These are phyloP conservation scores for Suillus hirtellus DNA, from an alignment of 768 basidiomycete species.

Conservation along the genomic window DNA sequence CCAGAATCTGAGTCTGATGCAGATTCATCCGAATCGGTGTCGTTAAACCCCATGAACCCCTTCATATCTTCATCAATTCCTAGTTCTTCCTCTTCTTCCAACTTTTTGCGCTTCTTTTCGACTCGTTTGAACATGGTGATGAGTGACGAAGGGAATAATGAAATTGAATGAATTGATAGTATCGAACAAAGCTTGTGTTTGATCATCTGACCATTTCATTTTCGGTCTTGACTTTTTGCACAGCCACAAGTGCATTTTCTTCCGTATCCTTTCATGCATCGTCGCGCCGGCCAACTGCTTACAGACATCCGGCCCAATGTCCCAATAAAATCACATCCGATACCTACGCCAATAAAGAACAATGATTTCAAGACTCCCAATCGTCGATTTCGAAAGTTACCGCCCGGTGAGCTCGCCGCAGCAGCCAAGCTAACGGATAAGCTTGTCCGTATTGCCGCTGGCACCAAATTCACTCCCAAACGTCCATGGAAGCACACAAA, in stretches of 20 bases:
- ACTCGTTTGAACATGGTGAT: conserved; percentile 75
- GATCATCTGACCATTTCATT: neutral
- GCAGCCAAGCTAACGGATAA: conserved; percentile 26
- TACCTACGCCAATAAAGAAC: neutral
- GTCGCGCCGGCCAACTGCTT: conserved; percentile 23
- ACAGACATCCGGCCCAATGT: conserved; percentile 21
- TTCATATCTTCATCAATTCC: conserved; percentile 65
- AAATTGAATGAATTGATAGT: neutral
- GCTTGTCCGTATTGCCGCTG: conserved; percentile 36
- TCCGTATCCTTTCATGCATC: conserved; percentile 30
- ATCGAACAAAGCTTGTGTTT: neutral
- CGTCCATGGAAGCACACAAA: conserved; percentile 39
- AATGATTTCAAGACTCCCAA: neutral
- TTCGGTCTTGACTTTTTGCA: conserved; percentile 14
- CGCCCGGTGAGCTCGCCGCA: neutral
- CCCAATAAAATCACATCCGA: conserved; percentile 11
- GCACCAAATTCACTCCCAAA: conserved; percentile 23
- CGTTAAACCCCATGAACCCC: conserved; percentile 63
- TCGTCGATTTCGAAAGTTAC: conserved; percentile 4
- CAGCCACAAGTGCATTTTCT: conserved; percentile 31
- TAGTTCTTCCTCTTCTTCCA: conserved; percentile 63
- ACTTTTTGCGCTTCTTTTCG: conserved; percentile 61
- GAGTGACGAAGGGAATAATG: neutral
- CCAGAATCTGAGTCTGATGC: conserved; percentile 47
- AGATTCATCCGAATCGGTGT: conserved; percentile 75